These are phyloP conservation scores for Lagenidium giganteum DNA, from an alignment of 352 stramenopile species.

Conservation along the genomic window DNA sequence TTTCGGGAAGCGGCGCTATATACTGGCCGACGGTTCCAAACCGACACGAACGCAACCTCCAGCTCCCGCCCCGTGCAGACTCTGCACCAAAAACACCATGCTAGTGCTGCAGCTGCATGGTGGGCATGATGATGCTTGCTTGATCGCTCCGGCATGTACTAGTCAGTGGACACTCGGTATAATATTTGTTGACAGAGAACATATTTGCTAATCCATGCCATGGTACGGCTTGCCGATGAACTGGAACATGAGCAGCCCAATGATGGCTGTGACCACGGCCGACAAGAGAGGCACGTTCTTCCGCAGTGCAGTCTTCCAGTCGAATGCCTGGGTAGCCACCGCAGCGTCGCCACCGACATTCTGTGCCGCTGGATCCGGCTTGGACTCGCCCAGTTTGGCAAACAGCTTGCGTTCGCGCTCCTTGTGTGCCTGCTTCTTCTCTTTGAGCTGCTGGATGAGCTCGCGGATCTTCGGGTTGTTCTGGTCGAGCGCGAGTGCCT, in stretches of 20 bases:
- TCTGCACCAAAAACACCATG: too few relatives aligned
- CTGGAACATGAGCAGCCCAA: constrained; percentile 55
- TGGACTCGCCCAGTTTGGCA: constrained; percentile 41
- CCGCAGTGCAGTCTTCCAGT: neutral
- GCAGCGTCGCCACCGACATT: constrained; percentile 7
- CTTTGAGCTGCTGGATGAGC: constrained; percentile 55
- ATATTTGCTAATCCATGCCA: constrained; percentile 22
- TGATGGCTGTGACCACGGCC: constrained; percentile 29
- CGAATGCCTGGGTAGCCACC: too few relatives aligned
- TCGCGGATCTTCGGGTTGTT: constrained; percentile 63
- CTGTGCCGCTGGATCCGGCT: constrained; percentile 2
- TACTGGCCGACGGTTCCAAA: too few relatives aligned
- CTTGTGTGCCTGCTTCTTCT: constrained; percentile 62
- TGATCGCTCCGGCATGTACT: too few relatives aligned
- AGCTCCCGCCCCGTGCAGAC: too few relatives aligned
- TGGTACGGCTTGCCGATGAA: constrained; percentile 56
- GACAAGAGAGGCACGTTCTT: neutral
- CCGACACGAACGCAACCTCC: too few relatives aligned
- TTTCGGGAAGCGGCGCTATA: too few relatives aligned
- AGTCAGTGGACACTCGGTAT: too few relatives aligned
- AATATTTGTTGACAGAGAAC: too few relatives aligned
- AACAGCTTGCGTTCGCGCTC: constrained; percentile 61
- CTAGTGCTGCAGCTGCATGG: too few relatives aligned
- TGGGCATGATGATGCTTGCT: too few relatives aligned
- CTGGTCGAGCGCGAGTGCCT: constrained; percentile 59